A percentile compares a stretch with the other conserved stretches of the same genome.
phyloP scores from a whole-genome alignment of 2,329 filamentous ascomycete species.

The Colletotrichum phormii region DNA sequence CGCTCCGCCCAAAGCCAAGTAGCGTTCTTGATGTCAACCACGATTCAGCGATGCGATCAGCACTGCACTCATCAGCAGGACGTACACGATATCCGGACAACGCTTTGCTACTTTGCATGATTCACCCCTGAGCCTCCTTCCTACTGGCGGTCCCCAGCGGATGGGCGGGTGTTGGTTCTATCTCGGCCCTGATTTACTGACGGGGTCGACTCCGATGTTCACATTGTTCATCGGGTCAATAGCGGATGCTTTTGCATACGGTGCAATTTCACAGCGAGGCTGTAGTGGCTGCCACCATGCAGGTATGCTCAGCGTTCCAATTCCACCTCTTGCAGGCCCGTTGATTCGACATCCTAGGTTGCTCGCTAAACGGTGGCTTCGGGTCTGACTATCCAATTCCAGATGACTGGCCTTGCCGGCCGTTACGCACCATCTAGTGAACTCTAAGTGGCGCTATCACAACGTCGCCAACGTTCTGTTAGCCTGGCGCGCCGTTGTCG shows the following conservation, averaged over 20 bases:
- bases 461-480: slow-evolving; percentile 22
- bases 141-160: not conserved
- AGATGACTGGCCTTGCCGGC: slow-evolving; percentile 13
- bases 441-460: slow-evolving; percentile 15
- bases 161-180: not conserved
- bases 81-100: not conserved
- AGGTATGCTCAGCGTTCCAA: not conserved
- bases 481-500: slow-evolving; percentile 17
- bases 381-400: slow-evolving; percentile 2
- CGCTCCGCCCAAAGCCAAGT: not conserved
- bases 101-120: not conserved
- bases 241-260: not conserved
- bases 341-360: slow-evolving; percentile 7
- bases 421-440: slow-evolving; percentile 16
- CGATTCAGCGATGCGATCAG: slow-evolving; percentile 15
- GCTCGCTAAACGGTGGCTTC: not conserved
- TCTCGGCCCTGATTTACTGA: not conserved
- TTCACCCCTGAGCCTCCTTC: not conserved
- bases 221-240: no score
- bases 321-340: not conserved
- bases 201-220: not conserved
- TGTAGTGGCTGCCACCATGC: not conserved
- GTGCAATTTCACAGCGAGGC: not conserved
- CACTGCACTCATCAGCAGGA: not conserved
- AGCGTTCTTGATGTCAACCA: slow-evolving; percentile 5